Percentiles rank a stretch among this genome's conserved stretches.
Conservation (phyloP, 2,329 filamentous ascomycete species). For the Thelonectria discophora region DNA sequence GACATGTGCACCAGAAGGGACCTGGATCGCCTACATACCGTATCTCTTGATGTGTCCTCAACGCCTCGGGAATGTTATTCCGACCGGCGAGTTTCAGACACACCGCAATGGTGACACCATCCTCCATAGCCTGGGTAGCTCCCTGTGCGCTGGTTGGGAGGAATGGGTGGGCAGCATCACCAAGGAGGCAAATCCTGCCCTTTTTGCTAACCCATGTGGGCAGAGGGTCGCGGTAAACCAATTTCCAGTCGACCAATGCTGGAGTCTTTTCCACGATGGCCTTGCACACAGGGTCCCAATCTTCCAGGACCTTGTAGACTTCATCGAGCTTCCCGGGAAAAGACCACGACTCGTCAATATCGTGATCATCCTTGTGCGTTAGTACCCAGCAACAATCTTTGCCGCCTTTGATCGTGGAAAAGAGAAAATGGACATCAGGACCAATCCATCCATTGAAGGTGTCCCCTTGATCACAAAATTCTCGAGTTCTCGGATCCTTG, state of each 20-base stretch:
- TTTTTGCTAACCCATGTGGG: slow-evolving; percentile 52
- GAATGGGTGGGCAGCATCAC: slow-evolving; percentile 21
- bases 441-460: slow-evolving; percentile 69
- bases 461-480: slow-evolving; percentile 65
- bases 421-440: slow-evolving; percentile 65
- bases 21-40: slow-evolving; percentile 2
- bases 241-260: slow-evolving; percentile 58
- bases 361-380: slow-evolving; percentile 60
- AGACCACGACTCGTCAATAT: slow-evolving; percentile 63
- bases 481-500: slow-evolving; percentile 59
- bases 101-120: slow-evolving; percentile 15
- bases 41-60: slow-evolving; percentile 28
- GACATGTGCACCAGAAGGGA: rapidly evolving
- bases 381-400: slow-evolving; percentile 64
- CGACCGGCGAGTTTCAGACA: slow-evolving; percentile 13
- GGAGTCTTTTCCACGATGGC: slow-evolving; percentile 60
- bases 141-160: slow-evolving; percentile 19
- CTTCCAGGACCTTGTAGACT: slow-evolving; percentile 59
- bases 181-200: slow-evolving; percentile 10
- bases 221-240: slow-evolving; percentile 59
- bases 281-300: slow-evolving; percentile 49
- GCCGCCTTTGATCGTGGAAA: slow-evolving; percentile 60
- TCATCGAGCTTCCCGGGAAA: slow-evolving; percentile 62
- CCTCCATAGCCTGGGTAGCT: slow-evolving; percentile 23
- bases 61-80: slow-evolving; percentile 21